Evolutionary conservation across 78 protist species (phyloP).

Genomic region (slime mould (Dictyostelium discoideum)): DNA sequence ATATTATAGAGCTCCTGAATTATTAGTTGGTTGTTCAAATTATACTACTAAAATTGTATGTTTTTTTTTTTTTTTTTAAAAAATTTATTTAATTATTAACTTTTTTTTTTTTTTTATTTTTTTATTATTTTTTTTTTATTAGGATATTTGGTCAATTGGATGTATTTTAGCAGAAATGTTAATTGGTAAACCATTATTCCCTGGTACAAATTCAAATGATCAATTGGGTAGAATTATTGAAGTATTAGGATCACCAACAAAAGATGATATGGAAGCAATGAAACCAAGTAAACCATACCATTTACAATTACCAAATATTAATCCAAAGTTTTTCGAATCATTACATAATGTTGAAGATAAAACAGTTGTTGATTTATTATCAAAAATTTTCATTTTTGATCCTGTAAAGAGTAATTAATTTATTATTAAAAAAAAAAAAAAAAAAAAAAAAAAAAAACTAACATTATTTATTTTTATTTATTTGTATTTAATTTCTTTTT

Average conservation of each 20-base stretch:
- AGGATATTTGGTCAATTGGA: constrained; percentile 95
- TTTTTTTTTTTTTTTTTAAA: not conserved
- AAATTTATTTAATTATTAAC: not conserved
- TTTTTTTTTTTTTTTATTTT: constrained; percentile 15
- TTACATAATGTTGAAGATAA: constrained; percentile 51
- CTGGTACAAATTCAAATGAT: constrained; percentile 95
- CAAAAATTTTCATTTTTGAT: constrained; percentile 92
- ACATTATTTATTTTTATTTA: too few relatives aligned
- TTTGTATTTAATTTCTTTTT: too few relatives aligned
- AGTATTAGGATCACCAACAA: constrained; percentile 95
- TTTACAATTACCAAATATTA: constrained; percentile 85
- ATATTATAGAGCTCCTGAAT: constrained; percentile 99
- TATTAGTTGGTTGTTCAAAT: constrained; percentile 98
- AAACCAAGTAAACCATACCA: constrained; percentile 92
- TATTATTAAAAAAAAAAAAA: too few relatives aligned
- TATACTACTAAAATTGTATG: constrained; percentile 93
- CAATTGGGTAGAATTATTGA: constrained; percentile 99
- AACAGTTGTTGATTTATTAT: constrained; percentile 94
- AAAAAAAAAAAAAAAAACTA: not conserved
- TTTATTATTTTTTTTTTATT: not conserved
- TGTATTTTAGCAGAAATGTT: constrained; percentile 97
- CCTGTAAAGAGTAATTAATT: constrained; percentile 90
- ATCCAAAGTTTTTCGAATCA: constrained; percentile 36
- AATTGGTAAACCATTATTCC: constrained; percentile 96
- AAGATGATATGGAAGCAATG: constrained; percentile 94